Percentiles rank a stretch among this genome's conserved stretches.
Evolutionary conservation across 345 rosid species (phyloP).

Genomic region (Ailanthus altissimus): DNA sequence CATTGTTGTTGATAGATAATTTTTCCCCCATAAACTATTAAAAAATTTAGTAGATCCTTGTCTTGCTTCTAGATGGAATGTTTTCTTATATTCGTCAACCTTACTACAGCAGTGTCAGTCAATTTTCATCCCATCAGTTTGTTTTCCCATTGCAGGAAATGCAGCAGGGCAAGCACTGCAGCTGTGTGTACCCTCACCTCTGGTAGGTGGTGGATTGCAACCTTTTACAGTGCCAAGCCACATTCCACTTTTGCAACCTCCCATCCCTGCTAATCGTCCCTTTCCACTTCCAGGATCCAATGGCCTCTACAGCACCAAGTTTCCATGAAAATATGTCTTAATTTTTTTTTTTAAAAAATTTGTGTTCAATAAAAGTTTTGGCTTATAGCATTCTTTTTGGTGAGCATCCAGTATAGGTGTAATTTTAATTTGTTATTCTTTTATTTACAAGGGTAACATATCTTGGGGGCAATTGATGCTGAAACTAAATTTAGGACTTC

Average conservation of each 20-base stretch:
- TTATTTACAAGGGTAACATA: not conserved
- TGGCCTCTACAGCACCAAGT: slow-evolving; percentile 41
- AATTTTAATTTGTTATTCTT: not conserved
- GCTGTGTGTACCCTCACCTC: slow-evolving; percentile 47
- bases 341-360: slow-evolving; percentile 15
- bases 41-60: not conserved
- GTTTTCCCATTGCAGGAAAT: slow-evolving; percentile 30
- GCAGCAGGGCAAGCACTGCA: slow-evolving; percentile 43
- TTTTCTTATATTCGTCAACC: not conserved
- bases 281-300: slow-evolving; percentile 44
- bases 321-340: slow-evolving; percentile 34
- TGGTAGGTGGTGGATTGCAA: slow-evolving; percentile 44
- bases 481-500: not conserved
- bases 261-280: slow-evolving; percentile 35
- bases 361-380: slow-evolving; percentile 31
- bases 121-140: not conserved
- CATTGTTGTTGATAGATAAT: not conserved
- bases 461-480: not conserved
- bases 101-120: not conserved
- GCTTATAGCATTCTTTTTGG: slow-evolving; percentile 18
- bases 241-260: slow-evolving; percentile 48
- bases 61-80: not conserved
- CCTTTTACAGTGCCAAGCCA: slow-evolving; percentile 40
- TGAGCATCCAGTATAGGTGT: not conserved
- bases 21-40: not conserved